Evolutionary conservation across 2,329 filamentous ascomycete genomes (phyloP).

Genomic region (Colletotrichum sp.): DNA sequence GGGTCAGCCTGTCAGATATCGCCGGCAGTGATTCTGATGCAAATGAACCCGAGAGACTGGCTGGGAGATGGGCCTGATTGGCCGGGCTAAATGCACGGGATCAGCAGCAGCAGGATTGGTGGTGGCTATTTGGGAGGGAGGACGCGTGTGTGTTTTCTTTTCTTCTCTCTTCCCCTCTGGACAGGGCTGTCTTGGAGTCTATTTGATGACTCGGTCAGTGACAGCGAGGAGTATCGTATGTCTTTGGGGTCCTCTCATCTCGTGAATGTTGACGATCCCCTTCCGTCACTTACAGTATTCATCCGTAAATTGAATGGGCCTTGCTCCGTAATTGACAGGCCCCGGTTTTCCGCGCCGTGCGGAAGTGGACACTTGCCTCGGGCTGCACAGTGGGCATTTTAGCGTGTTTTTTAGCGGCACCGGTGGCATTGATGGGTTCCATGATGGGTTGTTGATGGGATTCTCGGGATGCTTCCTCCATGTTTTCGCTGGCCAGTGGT

Average conservation of each 20-base stretch:
- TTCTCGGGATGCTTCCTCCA: background rate
- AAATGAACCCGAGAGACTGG: background rate
- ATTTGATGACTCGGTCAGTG: background rate
- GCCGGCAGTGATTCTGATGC: background rate
- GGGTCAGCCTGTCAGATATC: background rate
- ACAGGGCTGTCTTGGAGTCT: background rate
- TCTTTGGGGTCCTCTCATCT: background rate
- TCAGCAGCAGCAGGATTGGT: background rate
- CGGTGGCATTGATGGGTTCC: background rate
- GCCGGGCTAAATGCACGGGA: background rate
- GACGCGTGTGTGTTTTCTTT: background rate
- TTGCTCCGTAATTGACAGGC: background rate
- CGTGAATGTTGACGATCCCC: background rate
- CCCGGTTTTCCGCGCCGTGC: background rate
- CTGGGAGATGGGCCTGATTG: background rate
- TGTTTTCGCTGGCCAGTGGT: background rate
- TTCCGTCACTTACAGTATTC: background rate
- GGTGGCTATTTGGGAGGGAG: background rate
- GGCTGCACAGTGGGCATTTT: background rate
- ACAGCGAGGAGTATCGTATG: background rate
- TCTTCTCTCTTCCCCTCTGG: background rate
- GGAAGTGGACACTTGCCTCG: background rate
- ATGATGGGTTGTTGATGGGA: background rate
- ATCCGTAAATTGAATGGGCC: background rate
- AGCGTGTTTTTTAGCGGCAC: background rate